phyloP scores from a whole-genome alignment of 306 rosid species.

The Gillenia trifoliata region DNA sequence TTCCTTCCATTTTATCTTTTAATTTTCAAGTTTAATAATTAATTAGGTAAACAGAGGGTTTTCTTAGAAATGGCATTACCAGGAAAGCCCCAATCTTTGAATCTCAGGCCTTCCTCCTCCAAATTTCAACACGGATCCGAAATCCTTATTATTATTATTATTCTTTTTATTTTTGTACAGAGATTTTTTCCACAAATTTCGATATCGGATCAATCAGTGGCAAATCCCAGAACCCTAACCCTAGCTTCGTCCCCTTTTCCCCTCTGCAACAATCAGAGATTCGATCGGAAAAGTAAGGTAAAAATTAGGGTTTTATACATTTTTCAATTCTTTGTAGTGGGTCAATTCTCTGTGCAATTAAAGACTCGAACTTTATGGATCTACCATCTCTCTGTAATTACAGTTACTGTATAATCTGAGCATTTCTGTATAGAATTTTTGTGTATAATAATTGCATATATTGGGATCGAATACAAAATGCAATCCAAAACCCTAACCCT shows the following conservation, averaged over 20 bases:
- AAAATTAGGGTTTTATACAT: background rate
- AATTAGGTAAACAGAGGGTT: background rate
- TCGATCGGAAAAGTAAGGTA: background rate
- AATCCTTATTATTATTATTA: too few relatives aligned
- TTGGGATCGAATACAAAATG: constrained; percentile 32
- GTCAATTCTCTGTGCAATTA: too few relatives aligned
- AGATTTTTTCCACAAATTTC: background rate
- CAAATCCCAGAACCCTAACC: constrained; percentile 8
- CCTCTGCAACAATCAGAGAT: background rate
- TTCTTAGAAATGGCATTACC: too few relatives aligned
- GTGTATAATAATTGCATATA: background rate
- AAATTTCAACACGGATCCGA: too few relatives aligned
- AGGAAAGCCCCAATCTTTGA: too few relatives aligned
- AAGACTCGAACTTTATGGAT: too few relatives aligned
- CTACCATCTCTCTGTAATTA: too few relatives aligned
- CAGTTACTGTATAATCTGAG: too few relatives aligned
- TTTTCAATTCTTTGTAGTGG: background rate
- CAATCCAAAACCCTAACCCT: constrained; percentile 32
- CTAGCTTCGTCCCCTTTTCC: constrained; percentile 11
- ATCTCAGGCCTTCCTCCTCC: too few relatives aligned
- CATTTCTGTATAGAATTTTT: background rate
- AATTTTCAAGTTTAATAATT: background rate
- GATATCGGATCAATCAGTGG: background rate
- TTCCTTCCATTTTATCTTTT: too few relatives aligned
- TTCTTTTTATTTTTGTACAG: too few relatives aligned